A percentile compares a stretch with the other conserved stretches of the same genome.
These are phyloP conservation scores for Candida smagusa DNA, from an alignment of 1,139 yeast genomes.

Conservation along the genomic window DNA sequence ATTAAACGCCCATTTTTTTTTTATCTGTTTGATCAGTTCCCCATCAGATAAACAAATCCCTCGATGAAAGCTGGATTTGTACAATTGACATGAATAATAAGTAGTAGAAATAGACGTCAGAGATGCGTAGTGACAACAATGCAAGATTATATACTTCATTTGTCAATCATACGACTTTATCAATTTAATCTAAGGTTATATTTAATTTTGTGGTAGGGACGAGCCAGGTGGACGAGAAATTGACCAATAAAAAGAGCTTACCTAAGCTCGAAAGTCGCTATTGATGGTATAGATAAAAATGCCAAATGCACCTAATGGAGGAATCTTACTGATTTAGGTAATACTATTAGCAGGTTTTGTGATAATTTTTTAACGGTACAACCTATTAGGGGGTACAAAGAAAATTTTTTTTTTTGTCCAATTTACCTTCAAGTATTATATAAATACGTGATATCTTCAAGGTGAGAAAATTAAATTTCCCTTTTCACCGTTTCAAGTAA, in stretches of 20 bases:
- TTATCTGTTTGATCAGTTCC: constrained; percentile 2
- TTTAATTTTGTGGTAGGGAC: no score
- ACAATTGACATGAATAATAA: no score
- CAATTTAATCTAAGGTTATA: no score
- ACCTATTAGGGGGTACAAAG: neutral
- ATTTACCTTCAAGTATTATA: neutral
- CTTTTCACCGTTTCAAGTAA: neutral
- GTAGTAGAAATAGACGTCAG: no score
- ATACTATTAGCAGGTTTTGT: neutral
- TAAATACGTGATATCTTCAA: constrained; percentile 1
- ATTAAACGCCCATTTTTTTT: neutral
- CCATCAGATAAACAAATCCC: neutral
- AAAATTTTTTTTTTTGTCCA: constrained; percentile 1
- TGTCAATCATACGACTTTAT: no score
- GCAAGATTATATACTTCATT: no score
- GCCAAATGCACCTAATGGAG: neutral
- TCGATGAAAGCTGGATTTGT: no score
- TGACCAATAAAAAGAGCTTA: no score
- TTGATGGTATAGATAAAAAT: constrained; percentile 6
- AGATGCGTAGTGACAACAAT: no score
- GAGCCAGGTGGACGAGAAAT: no score
- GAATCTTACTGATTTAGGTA: neutral
- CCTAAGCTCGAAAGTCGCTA: neutral
- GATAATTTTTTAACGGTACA: neutral
- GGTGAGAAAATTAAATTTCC: constrained; percentile 9